Percentiles rank a stretch among this genome's conserved stretches.
phyloP scores from a whole-genome alignment of 345 rosid genomes.

The Conringia planisiliqua region DNA sequence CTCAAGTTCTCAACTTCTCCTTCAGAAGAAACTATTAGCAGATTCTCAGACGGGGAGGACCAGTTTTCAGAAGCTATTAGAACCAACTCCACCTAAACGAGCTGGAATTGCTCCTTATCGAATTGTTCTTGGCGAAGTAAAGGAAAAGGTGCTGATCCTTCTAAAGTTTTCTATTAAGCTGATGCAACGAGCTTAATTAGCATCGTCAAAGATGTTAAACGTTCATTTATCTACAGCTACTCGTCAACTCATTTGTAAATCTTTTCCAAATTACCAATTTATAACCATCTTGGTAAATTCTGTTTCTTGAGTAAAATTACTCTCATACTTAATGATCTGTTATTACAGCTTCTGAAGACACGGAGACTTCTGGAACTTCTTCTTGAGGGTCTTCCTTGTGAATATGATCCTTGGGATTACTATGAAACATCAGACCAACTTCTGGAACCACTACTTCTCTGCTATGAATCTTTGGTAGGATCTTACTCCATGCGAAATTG shows the following conservation, averaged over 20 bases:
- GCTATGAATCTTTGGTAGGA: conserved; percentile 83
- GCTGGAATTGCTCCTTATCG: conserved; percentile 92
- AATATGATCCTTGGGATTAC: conserved; percentile 63
- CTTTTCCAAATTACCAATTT: neutral
- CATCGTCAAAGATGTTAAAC: neutral
- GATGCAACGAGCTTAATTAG: neutral
- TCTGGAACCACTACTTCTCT: conserved; percentile 78
- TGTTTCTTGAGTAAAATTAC: neutral
- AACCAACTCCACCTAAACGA: conserved; percentile 74
- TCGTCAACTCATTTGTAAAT: neutral
- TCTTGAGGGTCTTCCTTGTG: conserved; percentile 96
- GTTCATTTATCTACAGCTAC: neutral
- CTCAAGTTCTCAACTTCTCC: conserved; percentile 38
- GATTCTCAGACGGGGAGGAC: conserved; percentile 83
- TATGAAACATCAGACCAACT: conserved; percentile 84
- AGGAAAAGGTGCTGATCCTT: conserved; percentile 67
- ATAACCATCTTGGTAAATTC: neutral
- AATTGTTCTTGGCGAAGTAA: conserved; percentile 88
- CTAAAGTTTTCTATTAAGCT: neutral
- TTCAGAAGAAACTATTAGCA: conserved; percentile 73
- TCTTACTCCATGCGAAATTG: neutral
- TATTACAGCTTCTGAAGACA: conserved; percentile 74
- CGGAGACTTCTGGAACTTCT: conserved; percentile 71
- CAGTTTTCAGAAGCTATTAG: conserved; percentile 92
- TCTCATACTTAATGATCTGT: conserved; percentile 4